A percentile compares a stretch with the other conserved stretches of the same genome.
Conservation (phyloP, 2,329 filamentous ascomycete genomes). For the Cadophora sp. region DNA sequence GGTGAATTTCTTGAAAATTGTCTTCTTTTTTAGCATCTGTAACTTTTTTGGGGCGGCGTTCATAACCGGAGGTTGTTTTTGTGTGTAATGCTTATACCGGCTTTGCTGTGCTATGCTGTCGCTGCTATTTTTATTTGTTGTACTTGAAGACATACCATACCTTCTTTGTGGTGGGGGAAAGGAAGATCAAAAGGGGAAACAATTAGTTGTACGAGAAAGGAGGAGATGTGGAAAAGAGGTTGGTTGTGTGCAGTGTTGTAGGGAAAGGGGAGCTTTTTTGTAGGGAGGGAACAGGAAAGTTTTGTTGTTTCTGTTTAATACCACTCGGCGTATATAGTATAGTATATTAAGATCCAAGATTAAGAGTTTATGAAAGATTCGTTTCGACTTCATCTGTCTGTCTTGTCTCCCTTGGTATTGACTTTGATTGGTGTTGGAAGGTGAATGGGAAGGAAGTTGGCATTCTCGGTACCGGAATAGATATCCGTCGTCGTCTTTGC, state of each 20-base stretch:
- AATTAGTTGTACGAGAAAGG: background rate
- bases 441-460: no score
- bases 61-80: slow-evolving; percentile 16
- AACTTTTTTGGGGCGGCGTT: slow-evolving; percentile 19
- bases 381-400: background rate
- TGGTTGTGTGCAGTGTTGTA: background rate
- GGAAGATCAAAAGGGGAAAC: background rate
- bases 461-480: no score
- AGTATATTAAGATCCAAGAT: slow-evolving; percentile 3
- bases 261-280: background rate
- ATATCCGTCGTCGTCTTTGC: no score
- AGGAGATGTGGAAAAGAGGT: background rate
- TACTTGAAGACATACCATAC: slow-evolving; percentile 1
- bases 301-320: slow-evolving; percentile 5
- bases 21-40: slow-evolving; percentile 7
- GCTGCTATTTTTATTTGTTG: slow-evolving; percentile 12
- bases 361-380: slow-evolving; percentile 11
- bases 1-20: slow-evolving; percentile 14
- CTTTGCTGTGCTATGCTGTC: background rate
- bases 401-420: no score
- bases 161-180: slow-evolving; percentile 11
- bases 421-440: no score
- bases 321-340: slow-evolving; percentile 18
- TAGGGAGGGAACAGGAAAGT: background rate
- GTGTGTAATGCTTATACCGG: slow-evolving; percentile 11